Evolutionary conservation across 257 asterid species (phyloP).

Genomic region (Solanum clarkiae): DNA sequence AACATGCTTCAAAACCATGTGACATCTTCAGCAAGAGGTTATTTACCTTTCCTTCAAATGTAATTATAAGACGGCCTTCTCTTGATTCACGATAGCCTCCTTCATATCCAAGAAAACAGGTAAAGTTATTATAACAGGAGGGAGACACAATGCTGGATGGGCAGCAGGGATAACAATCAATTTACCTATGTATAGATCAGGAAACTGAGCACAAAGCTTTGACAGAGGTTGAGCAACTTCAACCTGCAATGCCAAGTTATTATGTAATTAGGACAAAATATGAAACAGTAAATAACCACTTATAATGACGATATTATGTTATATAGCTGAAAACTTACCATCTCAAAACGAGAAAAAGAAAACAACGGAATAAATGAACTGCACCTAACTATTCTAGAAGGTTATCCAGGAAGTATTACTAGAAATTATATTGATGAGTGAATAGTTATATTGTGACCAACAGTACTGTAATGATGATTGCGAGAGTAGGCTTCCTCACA

Average conservation of each 20-base stretch:
- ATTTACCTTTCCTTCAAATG: conserved; percentile 59
- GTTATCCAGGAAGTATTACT: neutral
- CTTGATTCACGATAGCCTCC: conserved; percentile 63
- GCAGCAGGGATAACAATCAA: neutral
- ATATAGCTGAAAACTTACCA: neutral
- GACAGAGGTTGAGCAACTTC: conserved; percentile 70
- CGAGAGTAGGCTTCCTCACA: neutral
- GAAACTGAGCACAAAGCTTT: conserved; percentile 40
- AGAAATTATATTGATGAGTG: neutral
- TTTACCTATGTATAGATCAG: conserved; percentile 64
- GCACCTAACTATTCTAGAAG: neutral
- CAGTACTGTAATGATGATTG: neutral
- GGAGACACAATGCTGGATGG: neutral
- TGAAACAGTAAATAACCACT: neutral
- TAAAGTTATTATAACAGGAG: neutral
- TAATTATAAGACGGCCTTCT: conserved; percentile 46
- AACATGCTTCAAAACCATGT: neutral
- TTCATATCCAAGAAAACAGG: conserved; percentile 11
- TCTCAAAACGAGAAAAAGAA: neutral
- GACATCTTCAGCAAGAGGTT: neutral
- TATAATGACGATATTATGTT: neutral
- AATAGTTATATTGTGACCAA: neutral
- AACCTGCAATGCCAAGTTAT: conserved; percentile 28
- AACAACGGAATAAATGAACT: neutral
- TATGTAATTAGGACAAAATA: neutral